phyloP scores from a whole-genome alignment of 1,139 yeast genomes.

The Arxiozyma telluris region DNA sequence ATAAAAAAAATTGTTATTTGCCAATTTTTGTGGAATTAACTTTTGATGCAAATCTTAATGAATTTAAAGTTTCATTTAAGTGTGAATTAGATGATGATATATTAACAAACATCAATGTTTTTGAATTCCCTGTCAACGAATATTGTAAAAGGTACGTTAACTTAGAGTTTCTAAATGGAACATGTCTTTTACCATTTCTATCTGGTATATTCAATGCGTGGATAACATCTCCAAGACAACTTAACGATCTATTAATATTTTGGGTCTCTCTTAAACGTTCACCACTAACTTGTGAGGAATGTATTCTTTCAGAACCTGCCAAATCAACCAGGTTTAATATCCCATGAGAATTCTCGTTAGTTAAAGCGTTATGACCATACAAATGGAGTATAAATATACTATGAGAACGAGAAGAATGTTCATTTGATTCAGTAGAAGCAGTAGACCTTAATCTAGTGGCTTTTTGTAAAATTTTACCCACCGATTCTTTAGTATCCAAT shows the following conservation, averaged over 20 bases:
- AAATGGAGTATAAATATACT: conserved; percentile 65
- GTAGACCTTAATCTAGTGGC: conserved; percentile 64
- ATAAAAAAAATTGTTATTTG: background rate
- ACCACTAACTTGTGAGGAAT: conserved; percentile 68
- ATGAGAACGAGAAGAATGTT: conserved; percentile 64
- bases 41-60: conserved; percentile 82
- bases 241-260: conserved; percentile 78
- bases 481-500: conserved; percentile 43
- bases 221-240: conserved; percentile 87
- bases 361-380: conserved; percentile 43
- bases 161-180: conserved; percentile 51
- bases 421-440: conserved; percentile 76
- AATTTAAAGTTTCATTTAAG: conserved; percentile 69
- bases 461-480: conserved; percentile 40
- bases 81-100: conserved; percentile 61
- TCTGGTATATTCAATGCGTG: conserved; percentile 47
- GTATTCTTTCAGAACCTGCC: conserved; percentile 85
- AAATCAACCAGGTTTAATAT: conserved; percentile 67
- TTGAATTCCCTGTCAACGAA: conserved; percentile 78
- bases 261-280: conserved; percentile 81
- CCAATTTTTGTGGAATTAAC: conserved; percentile 39
- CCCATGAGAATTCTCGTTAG: conserved; percentile 49
- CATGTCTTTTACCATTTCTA: conserved; percentile 33
- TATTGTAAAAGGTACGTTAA: conserved; percentile 77
- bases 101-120: conserved; percentile 90